These are phyloP conservation scores for Fomitopsis pinicola DNA, from an alignment of 1,284 basidiomycete species.

Conservation along the genomic window DNA sequence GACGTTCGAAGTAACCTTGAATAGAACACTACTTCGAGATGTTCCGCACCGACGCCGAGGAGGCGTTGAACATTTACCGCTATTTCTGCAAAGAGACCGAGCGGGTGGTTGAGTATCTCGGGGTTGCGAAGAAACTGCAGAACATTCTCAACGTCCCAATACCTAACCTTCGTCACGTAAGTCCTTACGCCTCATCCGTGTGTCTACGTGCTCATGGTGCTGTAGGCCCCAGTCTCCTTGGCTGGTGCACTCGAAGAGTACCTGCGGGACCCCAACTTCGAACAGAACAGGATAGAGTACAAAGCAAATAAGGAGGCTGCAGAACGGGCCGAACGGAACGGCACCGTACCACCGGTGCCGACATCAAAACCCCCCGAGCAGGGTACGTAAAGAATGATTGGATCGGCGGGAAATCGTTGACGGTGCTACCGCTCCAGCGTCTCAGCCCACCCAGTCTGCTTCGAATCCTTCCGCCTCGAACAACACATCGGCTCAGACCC, in stretches of 20 bases:
- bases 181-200: conserved; percentile 22
- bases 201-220: neutral
- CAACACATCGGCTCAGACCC: conserved; percentile 18
- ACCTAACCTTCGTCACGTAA: conserved; percentile 89
- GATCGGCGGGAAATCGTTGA: too few relatives aligned
- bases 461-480: conserved; percentile 14
- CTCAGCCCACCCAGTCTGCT: too few relatives aligned
- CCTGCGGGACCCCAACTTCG: conserved; percentile 92
- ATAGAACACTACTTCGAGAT: conserved; percentile 98
- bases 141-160: conserved; percentile 91
- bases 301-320: conserved; percentile 79
- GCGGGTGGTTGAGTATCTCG: conserved; percentile 89
- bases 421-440: too few relatives aligned
- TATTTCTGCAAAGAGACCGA: conserved; percentile 96
- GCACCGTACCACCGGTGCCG: conserved; percentile 17
- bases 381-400: conserved; percentile 12
- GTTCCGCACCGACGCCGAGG: conserved; percentile 87
- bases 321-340: conserved; percentile 45
- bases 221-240: conserved; percentile 87
- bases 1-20: conserved; percentile 9
- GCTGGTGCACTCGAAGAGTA: conserved; percentile 95
- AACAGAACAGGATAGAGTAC: conserved; percentile 91
- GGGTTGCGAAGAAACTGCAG: conserved; percentile 89
- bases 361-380: conserved; percentile 22
- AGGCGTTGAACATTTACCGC: conserved; percentile 87